phyloP scores from a whole-genome alignment of 345 rosid genomes.

The Syzygium oleosum region DNA sequence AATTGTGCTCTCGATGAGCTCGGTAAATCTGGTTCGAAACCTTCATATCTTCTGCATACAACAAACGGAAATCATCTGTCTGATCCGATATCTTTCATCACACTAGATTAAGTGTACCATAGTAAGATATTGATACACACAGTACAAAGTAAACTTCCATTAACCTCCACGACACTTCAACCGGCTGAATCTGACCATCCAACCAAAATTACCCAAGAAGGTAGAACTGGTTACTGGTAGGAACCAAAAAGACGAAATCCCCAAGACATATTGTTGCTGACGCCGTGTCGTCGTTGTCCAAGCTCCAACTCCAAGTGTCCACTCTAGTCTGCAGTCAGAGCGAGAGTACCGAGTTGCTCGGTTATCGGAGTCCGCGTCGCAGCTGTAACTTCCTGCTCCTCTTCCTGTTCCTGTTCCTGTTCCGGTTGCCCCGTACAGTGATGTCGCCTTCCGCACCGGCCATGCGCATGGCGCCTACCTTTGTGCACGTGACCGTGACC shows the following conservation, averaged over 20 bases:
- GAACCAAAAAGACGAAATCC: background rate
- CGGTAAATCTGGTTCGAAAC: background rate
- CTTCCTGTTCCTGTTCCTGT: background rate
- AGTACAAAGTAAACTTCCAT: background rate
- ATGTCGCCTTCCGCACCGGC: background rate
- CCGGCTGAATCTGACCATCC: background rate
- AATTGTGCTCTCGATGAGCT: background rate
- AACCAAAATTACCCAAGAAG: background rate
- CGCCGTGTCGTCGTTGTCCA: background rate
- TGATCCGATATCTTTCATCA: background rate
- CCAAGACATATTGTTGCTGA: background rate
- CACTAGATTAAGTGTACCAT: background rate
- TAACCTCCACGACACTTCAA: background rate
- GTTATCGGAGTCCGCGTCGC: accelerated
- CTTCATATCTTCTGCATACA: background rate
- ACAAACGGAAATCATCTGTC: background rate
- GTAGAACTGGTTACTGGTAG: background rate
- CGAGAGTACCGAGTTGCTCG: background rate
- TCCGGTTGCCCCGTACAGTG: background rate
- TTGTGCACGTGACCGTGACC: background rate
- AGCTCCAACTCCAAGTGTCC: background rate
- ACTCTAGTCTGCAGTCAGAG: background rate
- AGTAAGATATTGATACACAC: background rate
- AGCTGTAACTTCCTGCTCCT: background rate
- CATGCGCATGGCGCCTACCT: background rate